Base-by-base conservation (phyloP, 371 early-diverging fungal species). In the Zopfochytrium polystomum region DNA sequence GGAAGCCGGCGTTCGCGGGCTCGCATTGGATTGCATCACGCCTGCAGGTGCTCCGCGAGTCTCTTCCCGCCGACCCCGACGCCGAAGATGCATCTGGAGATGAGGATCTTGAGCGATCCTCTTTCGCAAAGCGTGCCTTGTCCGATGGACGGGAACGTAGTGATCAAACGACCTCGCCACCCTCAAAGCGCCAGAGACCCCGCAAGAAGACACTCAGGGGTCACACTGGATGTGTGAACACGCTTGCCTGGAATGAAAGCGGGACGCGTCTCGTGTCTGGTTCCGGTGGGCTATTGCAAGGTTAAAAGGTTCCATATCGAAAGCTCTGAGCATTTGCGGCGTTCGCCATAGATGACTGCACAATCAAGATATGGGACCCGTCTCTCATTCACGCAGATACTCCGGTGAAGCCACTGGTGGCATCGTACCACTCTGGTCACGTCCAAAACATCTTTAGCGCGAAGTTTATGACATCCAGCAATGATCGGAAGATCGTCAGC, bases 221-320 rank as follows among this genome's bases (percentile, higher is more conserved):
- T 27, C 70, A 70, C 43, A 30, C 27, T 20, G 70, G 70, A 0
- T 70, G 70, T 32, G 65, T 70, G 29, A 70, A 70, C 44, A 52
- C 66, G 5, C 38, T 70, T 30, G 57, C 49, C 15, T 70, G 70
- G 70, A 65, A 58, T 44, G 30, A 31, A 20, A 42, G 11, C n/a
- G 70, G 70, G 29, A 34, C 54, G 20, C 30, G 29, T 9, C 57
- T 70, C 7, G 20, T 65, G n/a, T 47, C 50, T 11, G 70, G 70
- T 18, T 60, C 61, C 7, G 66, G 66, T 66, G n/a, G 42, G 55
- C 25, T n/a, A 22, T 30, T n/a, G 45, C 11, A 7, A 9, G 9
- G 9, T 55, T 44, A n/a, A 18, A 9, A 27, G 27, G 7, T 52
- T 9, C 18, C 9, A 48, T 23, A 22, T 25, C 11, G 11, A 13